Conservation (phyloP, 1,139 yeast genomes). For the Dujonia santamariae region DNA sequence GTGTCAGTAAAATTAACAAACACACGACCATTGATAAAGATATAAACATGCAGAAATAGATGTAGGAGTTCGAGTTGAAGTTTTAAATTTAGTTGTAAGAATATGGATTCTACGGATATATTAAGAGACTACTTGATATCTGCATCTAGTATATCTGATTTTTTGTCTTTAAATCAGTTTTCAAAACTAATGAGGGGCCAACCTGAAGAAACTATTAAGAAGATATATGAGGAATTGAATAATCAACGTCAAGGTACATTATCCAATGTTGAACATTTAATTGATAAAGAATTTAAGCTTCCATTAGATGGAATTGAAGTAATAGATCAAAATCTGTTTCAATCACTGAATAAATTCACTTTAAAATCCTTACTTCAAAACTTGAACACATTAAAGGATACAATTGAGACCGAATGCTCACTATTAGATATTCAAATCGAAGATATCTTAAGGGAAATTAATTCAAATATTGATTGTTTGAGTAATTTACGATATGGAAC, state of each 20-base stretch:
- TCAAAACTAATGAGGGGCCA: conserved; percentile 10
- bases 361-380: conserved; percentile 11
- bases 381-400: conserved; percentile 13
- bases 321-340: neutral
- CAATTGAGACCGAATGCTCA: conserved; percentile 11
- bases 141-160: conserved; percentile 11
- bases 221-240: conserved; percentile 18
- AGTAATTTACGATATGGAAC: conserved; percentile 20
- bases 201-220: conserved; percentile 9
- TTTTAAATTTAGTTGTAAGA: neutral
- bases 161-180: conserved; percentile 11
- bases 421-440: conserved; percentile 16
- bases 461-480: conserved; percentile 15
- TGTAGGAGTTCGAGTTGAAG: neutral
- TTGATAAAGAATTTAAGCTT: conserved; percentile 19
- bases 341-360: neutral
- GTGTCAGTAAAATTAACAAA: neutral
- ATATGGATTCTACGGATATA: conserved; percentile 14
- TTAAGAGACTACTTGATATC: conserved; percentile 12
- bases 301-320: too few species aligned
- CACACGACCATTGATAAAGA: conserved; percentile 5
- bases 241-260: conserved; percentile 17
- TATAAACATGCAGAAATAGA: neutral
- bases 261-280: conserved; percentile 14
- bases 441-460: conserved; percentile 16